These are phyloP conservation scores for Penicillium flavigenum DNA, from an alignment of 495 filamentous ascomycete species.

Conservation along the genomic window DNA sequence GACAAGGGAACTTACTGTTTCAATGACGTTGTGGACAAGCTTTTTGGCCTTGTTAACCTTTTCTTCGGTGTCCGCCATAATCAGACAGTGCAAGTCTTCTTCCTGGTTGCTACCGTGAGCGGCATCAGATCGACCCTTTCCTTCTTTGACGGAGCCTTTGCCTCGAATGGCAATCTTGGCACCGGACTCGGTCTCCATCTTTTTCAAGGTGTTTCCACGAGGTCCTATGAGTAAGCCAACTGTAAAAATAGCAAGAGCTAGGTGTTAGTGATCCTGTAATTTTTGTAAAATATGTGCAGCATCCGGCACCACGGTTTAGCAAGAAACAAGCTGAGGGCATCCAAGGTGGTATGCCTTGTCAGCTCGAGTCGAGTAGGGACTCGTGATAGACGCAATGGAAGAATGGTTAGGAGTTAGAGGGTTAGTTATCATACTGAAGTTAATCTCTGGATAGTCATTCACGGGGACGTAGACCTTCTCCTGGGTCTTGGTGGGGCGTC, in stretches of 20 bases:
- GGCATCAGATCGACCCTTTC: conserved; percentile 96
- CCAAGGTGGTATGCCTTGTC: conserved; percentile 31
- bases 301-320: conserved; percentile 58
- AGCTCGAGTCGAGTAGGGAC: conserved; percentile 51
- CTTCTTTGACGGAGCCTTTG: conserved; percentile 99
- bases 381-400: conserved; percentile 48
- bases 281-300: conserved; percentile 37
- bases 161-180: conserved; percentile 99
- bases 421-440: conserved; percentile 99
- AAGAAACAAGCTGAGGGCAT: conserved; percentile 51
- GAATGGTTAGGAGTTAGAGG: conserved; percentile 81
- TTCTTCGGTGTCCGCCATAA: conserved; percentile 98
- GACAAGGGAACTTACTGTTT: conserved; percentile 69
- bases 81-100: conserved; percentile 96
- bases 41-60: conserved; percentile 98
- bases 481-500: conserved; percentile 97
- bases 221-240: conserved; percentile 99
- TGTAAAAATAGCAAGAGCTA: conserved; percentile 79
- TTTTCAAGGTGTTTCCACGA: conserved; percentile 98
- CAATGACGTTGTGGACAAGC: conserved; percentile 94
- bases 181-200: conserved; percentile 95
- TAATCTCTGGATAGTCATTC: conserved; percentile 99
- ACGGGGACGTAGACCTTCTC: conserved; percentile 99
- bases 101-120: conserved; percentile 99
- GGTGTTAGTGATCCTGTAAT: conserved; percentile 75